Conservation (phyloP, 352 stramenopile genomes). For the Lagenidium giganteum region DNA sequence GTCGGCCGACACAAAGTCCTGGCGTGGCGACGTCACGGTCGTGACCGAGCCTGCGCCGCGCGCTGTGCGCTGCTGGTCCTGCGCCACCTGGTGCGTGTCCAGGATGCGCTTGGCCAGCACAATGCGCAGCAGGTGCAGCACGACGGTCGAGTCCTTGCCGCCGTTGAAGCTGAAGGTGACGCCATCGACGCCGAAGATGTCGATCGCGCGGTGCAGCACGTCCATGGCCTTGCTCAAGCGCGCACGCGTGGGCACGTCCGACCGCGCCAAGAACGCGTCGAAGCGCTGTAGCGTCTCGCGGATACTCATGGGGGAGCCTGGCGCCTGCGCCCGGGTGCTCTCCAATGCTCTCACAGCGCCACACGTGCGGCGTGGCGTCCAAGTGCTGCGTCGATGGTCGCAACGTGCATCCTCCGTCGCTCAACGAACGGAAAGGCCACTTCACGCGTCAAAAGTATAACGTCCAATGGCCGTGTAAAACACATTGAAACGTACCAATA, state of each 20-base stretch:
- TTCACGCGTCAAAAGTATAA: too few relatives aligned
- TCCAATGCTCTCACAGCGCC: too few relatives aligned
- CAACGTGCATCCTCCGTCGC: too few relatives aligned
- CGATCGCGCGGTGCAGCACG: slow-evolving; percentile 68
- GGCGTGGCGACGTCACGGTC: slow-evolving; percentile 54
- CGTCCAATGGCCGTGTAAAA: too few relatives aligned
- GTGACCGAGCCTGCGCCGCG: slow-evolving; percentile 15
- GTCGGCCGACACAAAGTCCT: slow-evolving; percentile 46
- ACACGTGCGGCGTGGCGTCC: too few relatives aligned
- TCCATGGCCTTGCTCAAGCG: slow-evolving; percentile 67
- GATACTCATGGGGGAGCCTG: too few relatives aligned
- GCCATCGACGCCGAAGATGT: slow-evolving; percentile 74
- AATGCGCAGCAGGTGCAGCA: slow-evolving; percentile 87
- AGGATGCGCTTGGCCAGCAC: slow-evolving; percentile 73
- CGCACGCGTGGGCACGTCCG: slow-evolving; percentile 34
- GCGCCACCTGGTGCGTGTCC: slow-evolving; percentile 22
- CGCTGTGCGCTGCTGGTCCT: neutral
- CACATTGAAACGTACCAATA: too few relatives aligned
- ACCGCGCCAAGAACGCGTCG: slow-evolving; percentile 48
- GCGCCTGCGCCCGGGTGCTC: too few relatives aligned
- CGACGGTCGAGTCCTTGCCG: slow-evolving; percentile 90
- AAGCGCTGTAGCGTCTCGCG: slow-evolving; percentile 36
- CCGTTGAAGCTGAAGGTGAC: slow-evolving; percentile 91
- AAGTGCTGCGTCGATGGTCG: too few relatives aligned
- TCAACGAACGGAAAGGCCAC: too few relatives aligned